Evolutionary conservation across 1,284 basidiomycete species (phyloP).

Genomic region (Cutaneotrichosporon sp.): DNA sequence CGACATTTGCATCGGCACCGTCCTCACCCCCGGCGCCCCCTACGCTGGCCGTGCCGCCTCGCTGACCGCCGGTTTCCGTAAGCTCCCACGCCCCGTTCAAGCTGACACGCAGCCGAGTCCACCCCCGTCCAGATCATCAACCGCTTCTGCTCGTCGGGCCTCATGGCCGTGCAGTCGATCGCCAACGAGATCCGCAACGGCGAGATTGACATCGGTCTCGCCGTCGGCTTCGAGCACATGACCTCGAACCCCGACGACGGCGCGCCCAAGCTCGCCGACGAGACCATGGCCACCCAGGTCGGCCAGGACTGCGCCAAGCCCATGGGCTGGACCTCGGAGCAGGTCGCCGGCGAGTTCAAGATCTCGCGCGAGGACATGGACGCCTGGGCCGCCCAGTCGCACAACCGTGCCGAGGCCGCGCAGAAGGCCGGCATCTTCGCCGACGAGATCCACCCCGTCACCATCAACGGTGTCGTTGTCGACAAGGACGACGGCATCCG

Average conservation of each 20-base stretch:
- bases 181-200: conserved; percentile 83
- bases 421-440: conserved; percentile 87
- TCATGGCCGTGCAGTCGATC: conserved; percentile 67
- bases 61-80: conserved; percentile 24
- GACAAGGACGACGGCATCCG: conserved; percentile 83
- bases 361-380: conserved; percentile 84
- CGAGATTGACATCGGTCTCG: conserved; percentile 91
- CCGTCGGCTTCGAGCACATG: conserved; percentile 94
- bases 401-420: conserved; percentile 77
- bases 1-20: conserved; percentile 29
- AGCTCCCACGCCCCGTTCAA: not conserved
- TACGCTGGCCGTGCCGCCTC: conserved; percentile 19
- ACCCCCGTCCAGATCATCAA: conserved; percentile 85
- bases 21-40: conserved; percentile 17
- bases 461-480: conserved; percentile 49
- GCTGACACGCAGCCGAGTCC: conserved; percentile 27
- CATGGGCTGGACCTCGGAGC: conserved; percentile 97
- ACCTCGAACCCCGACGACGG: conserved; percentile 79
- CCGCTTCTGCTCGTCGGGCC: conserved; percentile 90
- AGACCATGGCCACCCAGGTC: conserved; percentile 68
- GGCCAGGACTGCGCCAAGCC: conserved; percentile 90
- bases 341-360: conserved; percentile 81
- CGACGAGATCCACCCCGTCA: conserved; percentile 85
- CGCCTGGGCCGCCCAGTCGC: conserved; percentile 76
- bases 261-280: conserved; percentile 69